Percentiles rank a stretch among this genome's conserved stretches.
Evolutionary conservation across 1,139 yeast genomes (phyloP).

Genomic region (Magnusiomyces tetraspermus): DNA sequence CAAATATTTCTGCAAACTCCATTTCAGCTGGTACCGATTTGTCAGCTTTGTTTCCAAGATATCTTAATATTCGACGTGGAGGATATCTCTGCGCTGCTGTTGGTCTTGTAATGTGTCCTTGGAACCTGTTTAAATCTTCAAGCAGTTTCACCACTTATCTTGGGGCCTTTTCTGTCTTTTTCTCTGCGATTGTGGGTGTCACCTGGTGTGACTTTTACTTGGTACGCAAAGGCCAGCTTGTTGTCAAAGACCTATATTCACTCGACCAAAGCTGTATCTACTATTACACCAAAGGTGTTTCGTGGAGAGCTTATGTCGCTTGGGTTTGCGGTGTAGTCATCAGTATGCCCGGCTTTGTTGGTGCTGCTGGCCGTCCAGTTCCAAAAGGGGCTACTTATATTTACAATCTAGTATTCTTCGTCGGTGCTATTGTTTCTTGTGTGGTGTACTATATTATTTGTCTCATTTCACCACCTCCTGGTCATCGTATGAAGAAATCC

Average conservation of each 20-base stretch:
- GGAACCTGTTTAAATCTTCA: conserved; percentile 71
- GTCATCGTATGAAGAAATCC: conserved; percentile 38
- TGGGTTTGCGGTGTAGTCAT: conserved; percentile 46
- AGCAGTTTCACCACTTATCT: conserved; percentile 74
- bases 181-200: conserved; percentile 81
- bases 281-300: conserved; percentile 54
- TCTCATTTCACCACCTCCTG: conserved; percentile 50
- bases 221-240: conserved; percentile 57
- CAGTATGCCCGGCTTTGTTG: conserved; percentile 81
- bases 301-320: conserved; percentile 52
- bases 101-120: conserved; percentile 76
- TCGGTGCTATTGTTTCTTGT: conserved; percentile 58
- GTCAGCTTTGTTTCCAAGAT: conserved; percentile 73
- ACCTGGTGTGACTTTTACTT: conserved; percentile 67
- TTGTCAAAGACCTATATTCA: conserved; percentile 54
- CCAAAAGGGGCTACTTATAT: conserved; percentile 71
- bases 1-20: conserved; percentile 86
- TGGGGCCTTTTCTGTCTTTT: conserved; percentile 77
- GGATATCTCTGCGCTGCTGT: conserved; percentile 70
- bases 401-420: conserved; percentile 63
- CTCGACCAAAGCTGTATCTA: conserved; percentile 43
- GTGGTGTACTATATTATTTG: conserved; percentile 43
- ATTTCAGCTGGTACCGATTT: conserved; percentile 87
- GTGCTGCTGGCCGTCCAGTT: conserved; percentile 61
- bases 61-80: conserved; percentile 73